A percentile compares a stretch with the other conserved stretches of the same genome.
Evolutionary conservation across 257 asterid genomes (phyloP).

Genomic region (Jacaranda mimosifolia): DNA sequence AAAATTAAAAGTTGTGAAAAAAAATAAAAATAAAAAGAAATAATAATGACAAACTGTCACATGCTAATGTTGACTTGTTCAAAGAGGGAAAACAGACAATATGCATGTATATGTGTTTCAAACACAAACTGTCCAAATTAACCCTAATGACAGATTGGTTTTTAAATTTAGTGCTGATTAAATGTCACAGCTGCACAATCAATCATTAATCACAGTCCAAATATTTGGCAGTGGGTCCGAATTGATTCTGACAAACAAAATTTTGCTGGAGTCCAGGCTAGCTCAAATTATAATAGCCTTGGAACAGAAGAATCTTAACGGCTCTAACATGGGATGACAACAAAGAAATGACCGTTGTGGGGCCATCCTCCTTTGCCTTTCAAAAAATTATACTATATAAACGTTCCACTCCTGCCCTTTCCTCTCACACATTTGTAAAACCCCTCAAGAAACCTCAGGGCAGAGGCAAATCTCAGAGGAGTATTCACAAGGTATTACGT

Average conservation of each 20-base stretch:
- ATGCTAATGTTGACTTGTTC: no score
- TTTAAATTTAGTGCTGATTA: neutral
- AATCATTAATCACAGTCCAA: slow-evolving; percentile 36
- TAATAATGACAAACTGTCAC: neutral
- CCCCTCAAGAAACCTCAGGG: neutral
- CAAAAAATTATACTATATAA: slow-evolving; percentile 40
- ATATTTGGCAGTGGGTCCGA: slow-evolving; percentile 42
- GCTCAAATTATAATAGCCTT: slow-evolving; percentile 38
- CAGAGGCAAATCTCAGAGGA: neutral
- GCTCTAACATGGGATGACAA: slow-evolving; percentile 73
- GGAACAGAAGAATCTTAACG: slow-evolving; percentile 61
- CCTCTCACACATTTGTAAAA: slow-evolving; percentile 22
- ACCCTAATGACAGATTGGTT: slow-evolving; percentile 2
- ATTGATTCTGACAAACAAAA: slow-evolving; percentile 52
- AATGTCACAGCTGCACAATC: slow-evolving; percentile 30
- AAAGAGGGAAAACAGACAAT: no score
- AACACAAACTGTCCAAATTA: neutral
- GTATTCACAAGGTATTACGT: slow-evolving; percentile 30
- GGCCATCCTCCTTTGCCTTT: slow-evolving; percentile 30
- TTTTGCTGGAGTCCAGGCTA: slow-evolving; percentile 62
- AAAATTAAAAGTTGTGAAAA: neutral
- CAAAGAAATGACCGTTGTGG: slow-evolving; percentile 80
- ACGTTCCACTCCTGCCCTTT: slow-evolving; percentile 40
- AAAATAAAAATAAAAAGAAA: neutral
- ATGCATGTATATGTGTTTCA: no score